Conservation (phyloP, 2,329 filamentous ascomycete genomes). For the Plenodomus biglobosus region DNA sequence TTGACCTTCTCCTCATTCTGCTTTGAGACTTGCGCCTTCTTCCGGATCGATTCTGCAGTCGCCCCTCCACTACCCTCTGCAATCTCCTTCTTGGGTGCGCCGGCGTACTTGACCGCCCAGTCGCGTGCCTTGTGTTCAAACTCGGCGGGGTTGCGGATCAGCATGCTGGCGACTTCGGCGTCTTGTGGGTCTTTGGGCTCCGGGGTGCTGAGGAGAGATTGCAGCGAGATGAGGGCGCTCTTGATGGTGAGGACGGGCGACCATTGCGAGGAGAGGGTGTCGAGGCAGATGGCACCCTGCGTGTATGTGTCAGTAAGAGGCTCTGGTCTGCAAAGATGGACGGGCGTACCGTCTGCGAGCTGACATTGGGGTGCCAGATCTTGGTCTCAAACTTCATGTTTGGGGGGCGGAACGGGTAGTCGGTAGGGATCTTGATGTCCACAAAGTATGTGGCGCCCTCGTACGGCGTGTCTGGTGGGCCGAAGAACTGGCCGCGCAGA, state of each 20-base stretch:
- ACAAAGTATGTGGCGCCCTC: slow-evolving; percentile 80
- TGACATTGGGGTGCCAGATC: slow-evolving; percentile 97
- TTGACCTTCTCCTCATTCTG: slow-evolving; percentile 62
- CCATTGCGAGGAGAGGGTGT: slow-evolving; percentile 87
- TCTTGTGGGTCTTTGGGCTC: slow-evolving; percentile 98
- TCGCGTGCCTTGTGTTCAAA: slow-evolving; percentile 83
- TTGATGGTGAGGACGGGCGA: slow-evolving; percentile 96
- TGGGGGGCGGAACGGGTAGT: slow-evolving; percentile 92
- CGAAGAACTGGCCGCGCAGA: slow-evolving; percentile 78
- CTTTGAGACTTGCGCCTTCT: slow-evolving; percentile 57
- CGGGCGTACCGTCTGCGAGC: slow-evolving; percentile 78
- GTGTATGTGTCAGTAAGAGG: slow-evolving; percentile 31
- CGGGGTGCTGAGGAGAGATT: slow-evolving; percentile 87
- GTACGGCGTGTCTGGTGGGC: slow-evolving; percentile 91
- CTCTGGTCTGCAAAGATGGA: neutral
- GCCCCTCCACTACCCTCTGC: slow-evolving; percentile 57
- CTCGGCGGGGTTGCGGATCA: slow-evolving; percentile 73
- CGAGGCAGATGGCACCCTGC: slow-evolving; percentile 93
- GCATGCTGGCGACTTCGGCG: slow-evolving; percentile 89
- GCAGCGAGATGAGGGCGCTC: slow-evolving; percentile 87
- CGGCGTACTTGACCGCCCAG: slow-evolving; percentile 84
- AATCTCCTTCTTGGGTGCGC: slow-evolving; percentile 64
- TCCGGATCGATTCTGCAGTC: slow-evolving; percentile 56
- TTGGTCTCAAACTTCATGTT: slow-evolving; percentile 89
- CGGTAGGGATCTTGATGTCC: slow-evolving; percentile 82